These are phyloP conservation scores for Pascua sp. DNA, from an alignment of 1,284 basidiomycete genomes.

Conservation along the genomic window DNA sequence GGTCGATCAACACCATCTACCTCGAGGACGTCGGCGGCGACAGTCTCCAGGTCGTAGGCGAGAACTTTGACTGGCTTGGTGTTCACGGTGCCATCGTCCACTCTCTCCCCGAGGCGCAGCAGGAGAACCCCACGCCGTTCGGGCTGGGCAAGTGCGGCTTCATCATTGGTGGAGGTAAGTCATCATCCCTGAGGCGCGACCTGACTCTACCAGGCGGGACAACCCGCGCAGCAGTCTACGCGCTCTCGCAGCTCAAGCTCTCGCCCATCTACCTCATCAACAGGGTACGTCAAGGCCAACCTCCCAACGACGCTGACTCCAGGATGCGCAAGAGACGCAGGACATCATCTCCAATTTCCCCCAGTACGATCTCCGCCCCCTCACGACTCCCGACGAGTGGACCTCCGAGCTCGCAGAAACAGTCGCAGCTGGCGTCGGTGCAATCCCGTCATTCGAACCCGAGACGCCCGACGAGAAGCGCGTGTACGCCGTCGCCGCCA, in stretches of 20 bases:
- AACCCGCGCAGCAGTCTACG: constrained; percentile 79
- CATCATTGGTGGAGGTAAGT: constrained; percentile 67
- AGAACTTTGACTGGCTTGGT: constrained; percentile 85
- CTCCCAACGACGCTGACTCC: no score
- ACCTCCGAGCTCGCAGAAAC: neutral
- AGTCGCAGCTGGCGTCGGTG: constrained; percentile 17
- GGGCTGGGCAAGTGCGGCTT: constrained; percentile 45
- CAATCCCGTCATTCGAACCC: constrained; percentile 18
- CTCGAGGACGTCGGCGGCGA: constrained; percentile 53
- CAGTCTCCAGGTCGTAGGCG: constrained; percentile 62
- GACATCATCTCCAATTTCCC: constrained; percentile 7
- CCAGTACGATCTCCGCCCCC: constrained; percentile 6
- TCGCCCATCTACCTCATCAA: constrained; percentile 73
- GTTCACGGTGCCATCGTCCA: constrained; percentile 20
- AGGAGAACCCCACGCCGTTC: neutral
- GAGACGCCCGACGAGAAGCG: constrained; percentile 7
- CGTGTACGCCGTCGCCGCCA: constrained; percentile 16
- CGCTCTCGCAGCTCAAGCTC: constrained; percentile 64
- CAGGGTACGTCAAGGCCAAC: constrained; percentile 42
- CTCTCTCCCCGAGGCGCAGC: neutral
- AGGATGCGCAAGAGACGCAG: constrained; percentile 1
- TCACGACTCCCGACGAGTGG: neutral
- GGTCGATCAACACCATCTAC: constrained; percentile 83
- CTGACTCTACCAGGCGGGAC: constrained; percentile 76
- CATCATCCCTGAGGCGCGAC: constrained; percentile 44